Evolutionary conservation across 257 asterid species (phyloP), one percentile per base, ranked within the genome.

Genomic region (Gentiana straminea): DNA sequence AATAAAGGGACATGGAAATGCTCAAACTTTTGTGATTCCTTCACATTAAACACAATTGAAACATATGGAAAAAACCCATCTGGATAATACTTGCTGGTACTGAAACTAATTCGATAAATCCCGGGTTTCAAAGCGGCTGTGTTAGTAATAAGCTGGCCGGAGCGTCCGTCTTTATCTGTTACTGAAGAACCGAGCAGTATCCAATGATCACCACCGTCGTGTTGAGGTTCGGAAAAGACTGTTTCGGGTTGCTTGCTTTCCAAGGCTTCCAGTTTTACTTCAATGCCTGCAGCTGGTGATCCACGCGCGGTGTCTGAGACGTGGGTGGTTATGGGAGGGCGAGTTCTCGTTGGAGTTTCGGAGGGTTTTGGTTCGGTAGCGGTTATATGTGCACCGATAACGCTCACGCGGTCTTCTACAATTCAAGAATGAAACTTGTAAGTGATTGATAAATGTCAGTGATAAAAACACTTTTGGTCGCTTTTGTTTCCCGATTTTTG

Each of bases 241-340:
- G 94, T 84, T 0, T 70, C 74, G 36, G 86, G 66, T 32, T 43
- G 73, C 12, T 46, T 55, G 65, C 62, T 56, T 5, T 56, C 73
- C 94, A 86, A 83, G 49, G 44, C 65, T 68, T 87, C 97, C 72
- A 92, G 68, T 35, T 13, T 72, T 32, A 92, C 88, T 54, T 92
- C 95, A 39, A 92, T 66, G 2, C 85, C 85, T 2, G 73, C 46
- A 51, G 94, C 98, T 48, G 98, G 98, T 54, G 73, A 65, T 9
- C 97, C 98, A 7, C 73, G 85, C 5, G 95, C 89, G 51, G 76
- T 62, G 24, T 92, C 98, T 32, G 85, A 84, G 68, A 88, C 73
- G 33, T 92, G 98, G 63, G 94, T 85, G 49, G 97, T 91, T 77
- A 84, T 91, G 7, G 95, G 98, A 8, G 97, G 98, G 38, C 97